These are phyloP conservation scores for Fusarium sambucinum DNA, from an alignment of 2,329 filamentous ascomycete species.

Conservation along the genomic window DNA sequence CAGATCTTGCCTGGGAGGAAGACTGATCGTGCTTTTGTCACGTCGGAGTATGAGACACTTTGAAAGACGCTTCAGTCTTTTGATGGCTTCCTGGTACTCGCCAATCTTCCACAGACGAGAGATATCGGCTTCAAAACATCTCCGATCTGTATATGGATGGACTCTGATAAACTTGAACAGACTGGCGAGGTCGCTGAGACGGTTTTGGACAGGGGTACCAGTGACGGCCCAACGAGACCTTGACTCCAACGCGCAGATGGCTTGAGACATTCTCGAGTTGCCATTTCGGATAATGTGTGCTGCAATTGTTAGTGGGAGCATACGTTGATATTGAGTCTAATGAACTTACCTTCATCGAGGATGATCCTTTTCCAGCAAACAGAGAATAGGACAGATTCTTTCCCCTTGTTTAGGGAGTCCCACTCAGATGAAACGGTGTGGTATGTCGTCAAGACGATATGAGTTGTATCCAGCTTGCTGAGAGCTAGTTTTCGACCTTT, in stretches of 20 bases:
- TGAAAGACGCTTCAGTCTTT: constrained; percentile 56
- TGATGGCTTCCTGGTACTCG: constrained; percentile 53
- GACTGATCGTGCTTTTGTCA: constrained; percentile 53
- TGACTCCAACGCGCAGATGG: constrained; percentile 54
- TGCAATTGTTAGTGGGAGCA: background rate
- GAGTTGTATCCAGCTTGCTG: constrained; percentile 23
- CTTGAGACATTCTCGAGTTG: constrained; percentile 41
- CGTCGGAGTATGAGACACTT: constrained; percentile 56
- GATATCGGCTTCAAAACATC: constrained; percentile 32
- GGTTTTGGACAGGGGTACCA: constrained; percentile 64
- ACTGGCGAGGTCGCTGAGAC: constrained; percentile 56
- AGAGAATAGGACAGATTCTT: constrained; percentile 49
- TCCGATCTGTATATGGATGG: constrained; percentile 53
- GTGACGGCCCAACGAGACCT: constrained; percentile 60
- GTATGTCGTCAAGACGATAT: constrained; percentile 58
- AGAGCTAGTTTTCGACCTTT: constrained; percentile 38
- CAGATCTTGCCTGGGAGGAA: constrained; percentile 54
- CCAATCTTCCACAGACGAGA: constrained; percentile 55
- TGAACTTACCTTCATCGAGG: constrained; percentile 27
- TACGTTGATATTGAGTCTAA: fast-evolving
- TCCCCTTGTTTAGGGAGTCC: constrained; percentile 27
- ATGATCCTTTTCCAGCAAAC: constrained; percentile 51
- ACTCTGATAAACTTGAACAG: constrained; percentile 59
- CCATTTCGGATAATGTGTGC: constrained; percentile 38
- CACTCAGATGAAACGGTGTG: constrained; percentile 56